These are phyloP conservation scores for Viola pubescens DNA, from an alignment of 441 rosid species.

Conservation along the genomic window DNA sequence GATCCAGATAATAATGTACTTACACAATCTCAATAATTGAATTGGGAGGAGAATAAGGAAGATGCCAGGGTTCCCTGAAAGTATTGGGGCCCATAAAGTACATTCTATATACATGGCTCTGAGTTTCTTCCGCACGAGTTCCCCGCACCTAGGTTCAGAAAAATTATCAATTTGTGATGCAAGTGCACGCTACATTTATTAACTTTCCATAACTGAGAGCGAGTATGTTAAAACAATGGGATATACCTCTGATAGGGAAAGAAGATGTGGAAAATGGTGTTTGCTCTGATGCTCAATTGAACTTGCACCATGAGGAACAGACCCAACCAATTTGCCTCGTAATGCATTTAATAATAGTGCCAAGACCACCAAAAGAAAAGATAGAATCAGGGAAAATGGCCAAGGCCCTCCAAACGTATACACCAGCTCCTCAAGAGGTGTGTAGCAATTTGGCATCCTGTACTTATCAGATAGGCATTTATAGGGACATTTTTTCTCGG, in stretches of 20 bases:
- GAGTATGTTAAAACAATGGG: no score
- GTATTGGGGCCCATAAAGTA: conserved; percentile 96
- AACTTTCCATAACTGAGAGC: no score
- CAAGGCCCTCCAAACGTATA: conserved; percentile 95
- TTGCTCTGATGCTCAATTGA: conserved; percentile 60
- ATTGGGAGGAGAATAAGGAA: conserved; percentile 89
- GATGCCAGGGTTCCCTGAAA: conserved; percentile 98
- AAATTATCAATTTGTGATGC: not conserved
- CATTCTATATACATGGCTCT: conserved; percentile 91
- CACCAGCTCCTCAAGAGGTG: conserved; percentile 91
- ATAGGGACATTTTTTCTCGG: conserved; percentile 63
- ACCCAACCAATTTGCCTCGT: conserved; percentile 66
- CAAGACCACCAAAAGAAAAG: conserved; percentile 61
- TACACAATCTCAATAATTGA: conserved; percentile 94
- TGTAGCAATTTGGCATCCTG: conserved; percentile 93
- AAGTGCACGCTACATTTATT: no score
- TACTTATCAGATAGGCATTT: conserved; percentile 85
- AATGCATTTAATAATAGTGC: conserved; percentile 59
- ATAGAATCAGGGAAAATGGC: conserved; percentile 66
- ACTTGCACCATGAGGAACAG: conserved; percentile 46
- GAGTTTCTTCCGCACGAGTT: conserved; percentile 87
- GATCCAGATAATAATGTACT: conserved; percentile 22
- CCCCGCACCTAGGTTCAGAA: conserved; percentile 67
- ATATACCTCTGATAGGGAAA: conserved; percentile 84
- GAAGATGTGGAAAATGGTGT: conserved; percentile 76